These are phyloP conservation scores for Lipomyces mesembrius DNA, from an alignment of 805 yeast genomes.

Conservation along the genomic window DNA sequence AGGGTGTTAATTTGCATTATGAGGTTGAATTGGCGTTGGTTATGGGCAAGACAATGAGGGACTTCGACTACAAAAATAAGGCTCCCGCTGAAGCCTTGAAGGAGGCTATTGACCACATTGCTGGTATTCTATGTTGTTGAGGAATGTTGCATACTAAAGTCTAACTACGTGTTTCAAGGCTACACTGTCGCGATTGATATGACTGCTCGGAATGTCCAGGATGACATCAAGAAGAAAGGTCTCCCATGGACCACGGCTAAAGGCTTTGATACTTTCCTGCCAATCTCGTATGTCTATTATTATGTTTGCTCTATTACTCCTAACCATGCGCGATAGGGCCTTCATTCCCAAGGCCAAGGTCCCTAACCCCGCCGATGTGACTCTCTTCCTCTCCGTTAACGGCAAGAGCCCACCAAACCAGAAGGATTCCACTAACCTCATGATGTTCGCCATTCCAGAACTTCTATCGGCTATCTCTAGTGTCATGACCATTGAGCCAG, in stretches of 20 bases:
- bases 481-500: conserved; percentile 89
- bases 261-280: conserved; percentile 95
- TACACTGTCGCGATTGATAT: conserved; percentile 89
- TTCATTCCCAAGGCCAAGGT: conserved; percentile 69
- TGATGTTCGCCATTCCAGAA: conserved; percentile 86
- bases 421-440: conserved; percentile 70
- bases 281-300: conserved; percentile 57
- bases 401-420: conserved; percentile 65
- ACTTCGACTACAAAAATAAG: conserved; percentile 41
- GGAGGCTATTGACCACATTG: conserved; percentile 78
- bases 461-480: conserved; percentile 79
- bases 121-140: conserved; percentile 51
- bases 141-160: neutral
- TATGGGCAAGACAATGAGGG: conserved; percentile 55
- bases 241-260: conserved; percentile 96
- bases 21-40: conserved; percentile 91
- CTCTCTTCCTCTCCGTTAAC: conserved; percentile 68
- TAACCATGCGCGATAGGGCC: conserved; percentile 35
- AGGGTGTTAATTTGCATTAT: conserved; percentile 80
- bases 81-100: conserved; percentile 61
- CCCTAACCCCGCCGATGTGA: conserved; percentile 74
- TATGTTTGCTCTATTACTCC: neutral
- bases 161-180: conserved; percentile 23
- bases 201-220: conserved; percentile 96
- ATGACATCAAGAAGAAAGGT: conserved; percentile 90